phyloP scores from a whole-genome alignment of 225 moss, liverwort and hornwort genomes.

The Physcomitrellopsis africana region DNA sequence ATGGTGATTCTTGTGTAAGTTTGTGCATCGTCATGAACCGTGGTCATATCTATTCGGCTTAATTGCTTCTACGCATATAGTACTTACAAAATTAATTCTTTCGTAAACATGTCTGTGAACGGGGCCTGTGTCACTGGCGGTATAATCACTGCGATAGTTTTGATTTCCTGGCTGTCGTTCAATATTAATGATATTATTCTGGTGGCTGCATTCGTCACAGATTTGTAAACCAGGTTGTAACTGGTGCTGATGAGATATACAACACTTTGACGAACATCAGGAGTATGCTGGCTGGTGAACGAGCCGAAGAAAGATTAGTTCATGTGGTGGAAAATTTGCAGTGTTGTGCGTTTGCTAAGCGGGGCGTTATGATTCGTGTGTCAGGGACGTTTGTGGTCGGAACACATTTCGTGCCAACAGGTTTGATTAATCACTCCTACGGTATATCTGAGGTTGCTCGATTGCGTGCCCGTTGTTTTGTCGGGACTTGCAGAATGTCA shows the following conservation, averaged over 20 bases:
- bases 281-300: constrained; percentile 77
- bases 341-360: constrained; percentile 90
- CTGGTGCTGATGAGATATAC: constrained; percentile 79
- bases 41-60: too few species aligned
- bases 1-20: neutral
- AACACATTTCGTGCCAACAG: constrained; percentile 97
- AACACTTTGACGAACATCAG: constrained; percentile 77
- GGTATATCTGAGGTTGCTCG: too few species aligned
- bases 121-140: too few species aligned
- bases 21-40: neutral
- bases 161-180: neutral
- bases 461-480: neutral
- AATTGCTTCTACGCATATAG: too few species aligned
- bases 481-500: too few species aligned
- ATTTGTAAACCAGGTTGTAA: constrained; percentile 79
- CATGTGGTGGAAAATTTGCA: constrained; percentile 92
- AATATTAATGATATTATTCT: neutral
- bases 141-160: neutral
- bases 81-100: too few species aligned
- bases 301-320: constrained; percentile 91
- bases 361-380: constrained; percentile 96
- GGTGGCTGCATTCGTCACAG: constrained; percentile 36
- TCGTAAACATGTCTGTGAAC: too few species aligned
- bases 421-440: constrained; percentile 23
- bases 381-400: constrained; percentile 90